These are phyloP conservation scores for Rhodotorula sp. DNA, from an alignment of 1,284 basidiomycete species.

Conservation along the genomic window DNA sequence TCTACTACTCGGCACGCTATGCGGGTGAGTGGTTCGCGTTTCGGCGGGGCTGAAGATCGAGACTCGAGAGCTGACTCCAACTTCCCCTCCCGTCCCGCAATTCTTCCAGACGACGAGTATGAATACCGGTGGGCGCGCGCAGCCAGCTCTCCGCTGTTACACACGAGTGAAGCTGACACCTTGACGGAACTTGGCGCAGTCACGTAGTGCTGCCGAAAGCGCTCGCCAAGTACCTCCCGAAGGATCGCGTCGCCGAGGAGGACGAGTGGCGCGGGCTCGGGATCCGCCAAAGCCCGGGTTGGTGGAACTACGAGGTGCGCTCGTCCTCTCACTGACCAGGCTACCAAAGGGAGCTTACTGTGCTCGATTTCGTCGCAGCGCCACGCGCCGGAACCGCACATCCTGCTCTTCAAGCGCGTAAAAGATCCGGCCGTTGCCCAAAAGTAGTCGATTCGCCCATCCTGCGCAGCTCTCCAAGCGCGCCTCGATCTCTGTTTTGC, in stretches of 20 bases:
- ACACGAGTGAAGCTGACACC: too few species aligned
- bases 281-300: conserved; percentile 41
- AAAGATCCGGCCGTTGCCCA: conserved; percentile 18
- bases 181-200: not conserved
- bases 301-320: conserved; percentile 31
- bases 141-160: not conserved
- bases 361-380: not conserved
- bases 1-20: conserved; percentile 20
- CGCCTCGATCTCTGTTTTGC: not conserved
- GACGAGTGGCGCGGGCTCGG: conserved; percentile 42
- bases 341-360: not conserved
- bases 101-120: conserved; percentile 24
- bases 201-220: conserved; percentile 44
- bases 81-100: not conserved
- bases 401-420: conserved; percentile 43
- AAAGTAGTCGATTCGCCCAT: not conserved
- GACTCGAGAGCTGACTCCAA: not conserved
- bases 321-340: not conserved
- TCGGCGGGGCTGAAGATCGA: not conserved
- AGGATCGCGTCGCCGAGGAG: conserved; percentile 36
- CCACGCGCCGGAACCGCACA: conserved; percentile 41
- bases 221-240: conserved; percentile 43
- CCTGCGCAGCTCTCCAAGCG: not conserved
- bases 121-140: conserved; percentile 30
- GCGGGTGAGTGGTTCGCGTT: not conserved